These are phyloP conservation scores for Cladosporium sp. DNA, from an alignment of 2,329 filamentous ascomycete species.

Conservation along the genomic window DNA sequence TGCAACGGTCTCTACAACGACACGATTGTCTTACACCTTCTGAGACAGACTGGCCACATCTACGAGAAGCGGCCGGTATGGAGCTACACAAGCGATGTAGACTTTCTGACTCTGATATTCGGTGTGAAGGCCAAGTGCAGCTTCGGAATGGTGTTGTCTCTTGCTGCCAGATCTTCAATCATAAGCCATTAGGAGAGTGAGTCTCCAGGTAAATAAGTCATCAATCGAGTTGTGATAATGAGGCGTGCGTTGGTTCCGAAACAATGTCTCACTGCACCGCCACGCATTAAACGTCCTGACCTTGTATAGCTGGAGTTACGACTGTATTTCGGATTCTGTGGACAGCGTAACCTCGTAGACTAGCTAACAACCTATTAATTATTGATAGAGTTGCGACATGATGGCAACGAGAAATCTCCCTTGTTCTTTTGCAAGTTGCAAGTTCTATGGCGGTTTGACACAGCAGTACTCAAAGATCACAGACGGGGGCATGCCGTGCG, in stretches of 20 bases:
- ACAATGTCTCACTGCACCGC: background rate
- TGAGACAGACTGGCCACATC: constrained; percentile 9
- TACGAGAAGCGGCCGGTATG: background rate
- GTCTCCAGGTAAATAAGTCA: background rate
- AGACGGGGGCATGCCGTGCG: background rate
- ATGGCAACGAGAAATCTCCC: background rate
- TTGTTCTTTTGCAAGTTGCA: background rate
- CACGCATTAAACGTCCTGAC: background rate
- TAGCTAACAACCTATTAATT: background rate
- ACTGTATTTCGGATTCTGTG: background rate
- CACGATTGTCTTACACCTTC: background rate
- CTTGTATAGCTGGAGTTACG: background rate
- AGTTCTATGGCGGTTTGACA: background rate
- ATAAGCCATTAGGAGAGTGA: background rate
- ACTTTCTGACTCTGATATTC: background rate
- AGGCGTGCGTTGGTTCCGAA: background rate
- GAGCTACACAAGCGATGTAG: background rate
- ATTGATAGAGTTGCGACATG: background rate
- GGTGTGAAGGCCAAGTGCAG: background rate
- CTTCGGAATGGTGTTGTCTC: background rate
- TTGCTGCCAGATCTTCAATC: background rate
- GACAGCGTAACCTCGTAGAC: background rate
- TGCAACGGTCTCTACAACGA: background rate
- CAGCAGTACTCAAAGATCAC: background rate
- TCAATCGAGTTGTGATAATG: background rate